phyloP scores from a whole-genome alignment of 345 rosid genomes.

The Corymbia maculata region DNA sequence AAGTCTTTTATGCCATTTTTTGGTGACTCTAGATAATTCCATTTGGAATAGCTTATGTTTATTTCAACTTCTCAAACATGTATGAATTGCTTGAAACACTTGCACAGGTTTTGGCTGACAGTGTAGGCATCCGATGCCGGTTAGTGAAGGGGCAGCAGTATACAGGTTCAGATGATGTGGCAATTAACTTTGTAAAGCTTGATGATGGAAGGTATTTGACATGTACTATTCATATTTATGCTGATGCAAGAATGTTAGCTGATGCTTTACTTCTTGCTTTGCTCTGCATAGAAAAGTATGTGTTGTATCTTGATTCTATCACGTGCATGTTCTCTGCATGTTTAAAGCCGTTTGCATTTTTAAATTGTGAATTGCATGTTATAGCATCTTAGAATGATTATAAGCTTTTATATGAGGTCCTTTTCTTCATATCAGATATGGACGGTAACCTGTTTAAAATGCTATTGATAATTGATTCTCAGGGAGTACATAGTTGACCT shows the following conservation, averaged over 20 bases:
- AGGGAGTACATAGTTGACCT: slow-evolving; percentile 98
- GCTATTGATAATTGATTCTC: slow-evolving; percentile 27
- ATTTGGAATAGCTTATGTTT: not conserved
- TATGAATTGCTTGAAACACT: slow-evolving; percentile 8
- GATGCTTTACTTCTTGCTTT: not conserved
- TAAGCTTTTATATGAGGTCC: not conserved
- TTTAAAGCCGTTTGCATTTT: not conserved
- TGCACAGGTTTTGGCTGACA: slow-evolving; percentile 82
- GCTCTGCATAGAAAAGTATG: not conserved
- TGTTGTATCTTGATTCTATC: not conserved
- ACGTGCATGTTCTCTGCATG: not conserved
- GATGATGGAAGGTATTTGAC: slow-evolving; percentile 72
- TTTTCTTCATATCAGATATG: not conserved
- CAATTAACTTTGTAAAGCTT: slow-evolving; percentile 82
- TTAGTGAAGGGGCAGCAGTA: slow-evolving; percentile 87
- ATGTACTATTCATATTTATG: not conserved
- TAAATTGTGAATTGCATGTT: not conserved
- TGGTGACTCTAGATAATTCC: not conserved
- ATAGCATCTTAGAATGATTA: not conserved
- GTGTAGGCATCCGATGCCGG: slow-evolving; percentile 75
- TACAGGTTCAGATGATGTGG: slow-evolving; percentile 85
- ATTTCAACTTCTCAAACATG: not conserved
- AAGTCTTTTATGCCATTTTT: not conserved
- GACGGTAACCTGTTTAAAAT: not conserved
- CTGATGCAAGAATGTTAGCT: not conserved